These are phyloP conservation scores for Salmacisia buchloeana DNA, from an alignment of 1,284 basidiomycete species.

Conservation along the genomic window DNA sequence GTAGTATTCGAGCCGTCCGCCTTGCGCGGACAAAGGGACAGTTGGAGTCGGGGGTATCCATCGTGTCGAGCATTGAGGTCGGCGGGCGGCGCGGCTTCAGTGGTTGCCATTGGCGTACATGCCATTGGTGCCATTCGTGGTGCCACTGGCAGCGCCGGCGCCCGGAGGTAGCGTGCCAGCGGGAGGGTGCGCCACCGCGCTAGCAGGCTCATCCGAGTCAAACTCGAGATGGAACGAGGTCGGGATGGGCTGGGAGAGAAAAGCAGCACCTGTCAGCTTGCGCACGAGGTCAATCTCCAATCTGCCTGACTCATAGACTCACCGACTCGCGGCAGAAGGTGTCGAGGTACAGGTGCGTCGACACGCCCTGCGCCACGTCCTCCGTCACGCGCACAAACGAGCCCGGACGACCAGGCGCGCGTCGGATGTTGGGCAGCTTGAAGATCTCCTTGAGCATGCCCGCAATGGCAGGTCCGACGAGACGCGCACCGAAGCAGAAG, in stretches of 20 bases:
- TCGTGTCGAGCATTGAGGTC: too few relatives aligned
- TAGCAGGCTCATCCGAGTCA: constrained; percentile 10
- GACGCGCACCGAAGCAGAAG: constrained; percentile 46
- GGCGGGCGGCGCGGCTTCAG: background rate
- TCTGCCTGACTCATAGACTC: constrained; percentile 9
- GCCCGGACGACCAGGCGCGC: constrained; percentile 59
- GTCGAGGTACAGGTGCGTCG: background rate
- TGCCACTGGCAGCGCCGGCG: too few relatives aligned
- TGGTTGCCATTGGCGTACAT: background rate
- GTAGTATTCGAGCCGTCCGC: too few relatives aligned
- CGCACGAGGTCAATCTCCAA: constrained; percentile 14
- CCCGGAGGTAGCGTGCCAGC: background rate
- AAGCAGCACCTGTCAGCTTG: too few relatives aligned
- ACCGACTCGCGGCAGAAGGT: constrained; percentile 6
- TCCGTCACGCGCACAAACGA: constrained; percentile 44
- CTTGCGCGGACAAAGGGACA: too few relatives aligned
- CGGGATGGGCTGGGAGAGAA: constrained; percentile 13
- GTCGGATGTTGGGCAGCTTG: constrained; percentile 56
- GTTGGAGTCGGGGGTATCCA: too few relatives aligned
- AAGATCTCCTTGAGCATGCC: constrained; percentile 57
- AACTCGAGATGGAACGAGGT: constrained; percentile 19
- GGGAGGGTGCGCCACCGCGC: background rate
- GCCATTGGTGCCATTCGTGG: too few relatives aligned
- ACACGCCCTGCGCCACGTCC: constrained; percentile 12
- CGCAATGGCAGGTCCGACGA: constrained; percentile 51